A percentile compares a stretch with the other conserved stretches of the same genome.
phyloP scores from a whole-genome alignment of 805 yeast species.

The Jamesozyma spencerorum region DNA sequence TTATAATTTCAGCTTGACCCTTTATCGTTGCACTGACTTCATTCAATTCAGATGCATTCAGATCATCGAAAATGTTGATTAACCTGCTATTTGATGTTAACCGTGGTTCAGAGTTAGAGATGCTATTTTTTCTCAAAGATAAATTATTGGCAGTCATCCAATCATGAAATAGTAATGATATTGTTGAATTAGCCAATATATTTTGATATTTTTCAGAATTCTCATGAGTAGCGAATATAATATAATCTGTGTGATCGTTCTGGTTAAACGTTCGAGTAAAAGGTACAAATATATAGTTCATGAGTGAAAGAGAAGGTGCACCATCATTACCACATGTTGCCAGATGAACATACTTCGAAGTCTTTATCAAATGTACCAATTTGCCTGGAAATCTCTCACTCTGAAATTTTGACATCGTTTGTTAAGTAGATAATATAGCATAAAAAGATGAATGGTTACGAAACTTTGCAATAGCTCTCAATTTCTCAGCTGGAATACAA shows the following conservation, averaged over 20 bases:
- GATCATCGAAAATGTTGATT: slow-evolving; percentile 23
- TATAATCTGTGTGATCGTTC: slow-evolving; percentile 34
- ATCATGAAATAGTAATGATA: slow-evolving; percentile 78
- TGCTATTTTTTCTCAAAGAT: slow-evolving; percentile 19
- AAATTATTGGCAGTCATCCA: slow-evolving; percentile 61
- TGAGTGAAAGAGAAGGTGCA: slow-evolving; percentile 77
- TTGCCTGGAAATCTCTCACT: slow-evolving; percentile 29
- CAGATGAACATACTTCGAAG: slow-evolving; percentile 65
- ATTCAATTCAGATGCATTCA: slow-evolving; percentile 70
- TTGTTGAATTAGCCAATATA: slow-evolving; percentile 58
- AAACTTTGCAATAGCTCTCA: no score
- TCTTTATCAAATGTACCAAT: slow-evolving; percentile 39
- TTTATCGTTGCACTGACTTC: slow-evolving; percentile 70
- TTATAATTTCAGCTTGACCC: slow-evolving; percentile 57
- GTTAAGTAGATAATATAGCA: not conserved
- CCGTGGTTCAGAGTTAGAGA: slow-evolving; percentile 7
- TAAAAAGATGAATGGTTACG: not conserved
- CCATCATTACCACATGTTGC: slow-evolving; percentile 62
- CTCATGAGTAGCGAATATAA: slow-evolving; percentile 63
- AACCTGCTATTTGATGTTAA: slow-evolving; percentile 1
- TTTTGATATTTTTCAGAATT: slow-evolving; percentile 66
- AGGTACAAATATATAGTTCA: slow-evolving; percentile 72
- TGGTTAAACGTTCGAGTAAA: slow-evolving; percentile 28
- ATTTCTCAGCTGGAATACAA: no score
- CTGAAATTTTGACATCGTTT: not conserved